Percentiles rank a stretch among this genome's conserved stretches.
These are phyloP conservation scores for Kwoniella bestiolae DNA, from an alignment of 768 basidiomycete species.

Conservation along the genomic window DNA sequence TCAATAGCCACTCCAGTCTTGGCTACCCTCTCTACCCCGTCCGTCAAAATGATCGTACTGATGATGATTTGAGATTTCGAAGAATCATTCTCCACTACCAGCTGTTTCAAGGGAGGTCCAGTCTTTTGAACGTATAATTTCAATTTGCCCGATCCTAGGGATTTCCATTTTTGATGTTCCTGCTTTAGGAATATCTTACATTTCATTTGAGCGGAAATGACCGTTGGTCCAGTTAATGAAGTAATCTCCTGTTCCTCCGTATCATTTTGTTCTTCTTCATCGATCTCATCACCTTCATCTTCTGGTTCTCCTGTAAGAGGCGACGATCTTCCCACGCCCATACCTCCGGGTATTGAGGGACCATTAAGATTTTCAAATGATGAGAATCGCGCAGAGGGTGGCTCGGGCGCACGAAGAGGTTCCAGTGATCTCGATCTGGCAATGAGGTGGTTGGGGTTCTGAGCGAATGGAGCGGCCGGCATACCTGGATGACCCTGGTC, in stretches of 20 bases:
- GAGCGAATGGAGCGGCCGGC: background rate
- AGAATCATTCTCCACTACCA: constrained; percentile 87
- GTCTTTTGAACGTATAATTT: constrained; percentile 77
- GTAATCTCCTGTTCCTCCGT: constrained; percentile 63
- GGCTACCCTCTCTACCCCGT: constrained; percentile 97
- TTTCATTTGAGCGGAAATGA: constrained; percentile 87
- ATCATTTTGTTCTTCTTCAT: constrained; percentile 31
- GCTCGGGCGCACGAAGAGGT: constrained; percentile 47
- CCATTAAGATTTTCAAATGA: constrained; percentile 37
- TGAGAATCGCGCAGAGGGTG: constrained; percentile 51
- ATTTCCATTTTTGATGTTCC: constrained; percentile 93
- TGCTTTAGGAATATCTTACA: constrained; percentile 98
- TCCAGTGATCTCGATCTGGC: constrained; percentile 57
- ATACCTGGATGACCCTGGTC: constrained; percentile 22
- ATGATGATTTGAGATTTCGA: constrained; percentile 75
- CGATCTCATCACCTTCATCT: constrained; percentile 41
- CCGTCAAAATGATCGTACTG: constrained; percentile 91
- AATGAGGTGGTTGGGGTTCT: constrained; percentile 13
- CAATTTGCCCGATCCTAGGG: constrained; percentile 81
- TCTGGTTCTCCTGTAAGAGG: constrained; percentile 11
- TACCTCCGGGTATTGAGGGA: constrained; percentile 8
- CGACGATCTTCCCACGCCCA: constrained; percentile 13
- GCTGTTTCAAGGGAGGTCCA: constrained; percentile 89
- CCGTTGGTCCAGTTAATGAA: constrained; percentile 68
- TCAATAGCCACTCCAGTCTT: constrained; percentile 98